phyloP scores from a whole-genome alignment of 495 filamentous ascomycete genomes.

The Astrothelium subdiscretum region DNA sequence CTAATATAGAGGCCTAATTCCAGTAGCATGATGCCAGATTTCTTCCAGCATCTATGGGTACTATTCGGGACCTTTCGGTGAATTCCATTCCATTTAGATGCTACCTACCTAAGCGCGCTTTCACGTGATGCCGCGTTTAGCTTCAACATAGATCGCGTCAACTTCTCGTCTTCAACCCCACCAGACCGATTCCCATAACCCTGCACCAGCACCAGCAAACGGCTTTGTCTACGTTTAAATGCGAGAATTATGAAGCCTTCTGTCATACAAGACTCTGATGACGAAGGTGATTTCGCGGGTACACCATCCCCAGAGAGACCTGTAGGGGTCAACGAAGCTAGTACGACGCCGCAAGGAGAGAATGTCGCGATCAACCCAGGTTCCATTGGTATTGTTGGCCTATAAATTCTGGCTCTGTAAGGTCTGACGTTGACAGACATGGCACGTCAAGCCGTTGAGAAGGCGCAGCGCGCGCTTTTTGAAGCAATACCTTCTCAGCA shows the following conservation, averaged over 20 bases:
- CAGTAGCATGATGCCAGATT: no score
- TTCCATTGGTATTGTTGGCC: not conserved
- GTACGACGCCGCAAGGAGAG: not conserved
- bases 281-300: slow-evolving; percentile 12
- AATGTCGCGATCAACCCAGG: not conserved
- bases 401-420: not conserved
- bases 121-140: not conserved
- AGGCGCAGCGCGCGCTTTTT: not conserved
- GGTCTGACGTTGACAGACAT: not conserved
- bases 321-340: not conserved
- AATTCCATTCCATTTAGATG: no score
- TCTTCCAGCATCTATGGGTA: no score
- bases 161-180: not conserved
- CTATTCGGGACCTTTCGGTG: no score
- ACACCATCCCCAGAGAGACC: slow-evolving; percentile 1
- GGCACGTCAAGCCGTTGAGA: not conserved
- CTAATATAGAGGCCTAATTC: no score
- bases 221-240: not conserved
- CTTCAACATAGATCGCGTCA: not conserved
- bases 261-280: slow-evolving; percentile 18
- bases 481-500: not conserved
- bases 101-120: not conserved
- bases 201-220: not conserved
- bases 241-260: not conserved
- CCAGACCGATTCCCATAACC: not conserved